Percentiles rank a stretch among this genome's conserved stretches.
Evolutionary conservation across 768 basidiomycete species (phyloP).

Genomic region (Mycena rosella): DNA sequence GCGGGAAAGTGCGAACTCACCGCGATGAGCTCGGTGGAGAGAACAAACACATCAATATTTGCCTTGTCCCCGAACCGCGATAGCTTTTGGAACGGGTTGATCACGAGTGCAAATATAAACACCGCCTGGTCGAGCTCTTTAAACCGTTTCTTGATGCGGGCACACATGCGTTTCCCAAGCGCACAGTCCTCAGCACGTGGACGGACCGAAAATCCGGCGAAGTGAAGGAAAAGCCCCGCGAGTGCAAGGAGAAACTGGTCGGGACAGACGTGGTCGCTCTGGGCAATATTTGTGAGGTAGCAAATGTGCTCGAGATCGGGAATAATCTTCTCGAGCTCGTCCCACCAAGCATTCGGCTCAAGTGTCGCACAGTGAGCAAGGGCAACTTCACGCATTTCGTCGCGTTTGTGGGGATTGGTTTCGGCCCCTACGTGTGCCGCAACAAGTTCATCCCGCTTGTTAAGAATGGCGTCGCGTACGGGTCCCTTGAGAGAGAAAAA

Average conservation of each 20-base stretch:
- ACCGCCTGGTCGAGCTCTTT: neutral
- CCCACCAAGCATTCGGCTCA: conserved; percentile 15
- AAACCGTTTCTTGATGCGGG: too few species aligned
- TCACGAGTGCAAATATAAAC: neutral
- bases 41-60: neutral
- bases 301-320: too few species aligned
- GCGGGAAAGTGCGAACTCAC: neutral
- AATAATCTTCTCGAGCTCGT: conserved; percentile 4
- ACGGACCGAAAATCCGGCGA: too few species aligned
- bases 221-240: too few species aligned
- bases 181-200: too few species aligned
- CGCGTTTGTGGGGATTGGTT: neutral
- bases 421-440: conserved; percentile 29
- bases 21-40: neutral
- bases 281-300: too few species aligned
- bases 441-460: conserved; percentile 13
- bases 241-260: too few species aligned
- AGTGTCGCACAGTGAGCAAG: neutral
- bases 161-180: too few species aligned
- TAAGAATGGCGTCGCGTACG: conserved; percentile 15
- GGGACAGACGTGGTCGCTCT: too few species aligned
- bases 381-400: conserved; percentile 4
- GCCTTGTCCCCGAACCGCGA: conserved; percentile 10
- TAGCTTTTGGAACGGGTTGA: conserved; percentile 6
- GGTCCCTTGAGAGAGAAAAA: conserved; percentile 14